Evolutionary conservation across 2,329 filamentous ascomycete genomes (phyloP).

Genomic region (Aplosporella prunicola): DNA sequence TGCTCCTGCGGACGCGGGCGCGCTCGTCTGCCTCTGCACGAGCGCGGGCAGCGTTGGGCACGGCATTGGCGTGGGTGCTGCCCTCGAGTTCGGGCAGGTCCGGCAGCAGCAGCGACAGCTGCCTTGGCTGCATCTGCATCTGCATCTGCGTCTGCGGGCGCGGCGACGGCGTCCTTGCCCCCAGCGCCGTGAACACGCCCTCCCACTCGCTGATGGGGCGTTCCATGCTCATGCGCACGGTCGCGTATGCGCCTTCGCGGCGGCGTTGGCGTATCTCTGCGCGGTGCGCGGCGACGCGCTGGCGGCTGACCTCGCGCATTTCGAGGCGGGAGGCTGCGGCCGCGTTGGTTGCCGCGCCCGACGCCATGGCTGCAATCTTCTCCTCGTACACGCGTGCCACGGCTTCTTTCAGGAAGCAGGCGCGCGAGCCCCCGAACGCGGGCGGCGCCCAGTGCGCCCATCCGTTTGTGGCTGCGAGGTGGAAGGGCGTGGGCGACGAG

Average conservation of each 20-base stretch:
- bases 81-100: too few relatives aligned
- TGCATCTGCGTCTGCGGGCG: background rate
- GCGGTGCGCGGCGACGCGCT: conserved; percentile 34
- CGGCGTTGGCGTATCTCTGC: conserved; percentile 33
- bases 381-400: conserved; percentile 51
- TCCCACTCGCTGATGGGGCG: conserved; percentile 31
- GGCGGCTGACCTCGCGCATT: conserved; percentile 29
- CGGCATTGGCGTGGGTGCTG: too few relatives aligned
- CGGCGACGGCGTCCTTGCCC: background rate
- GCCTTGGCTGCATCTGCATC: background rate
- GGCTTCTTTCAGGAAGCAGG: conserved; percentile 52
- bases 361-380: conserved; percentile 30
- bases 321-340: conserved; percentile 29
- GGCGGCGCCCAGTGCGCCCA: conserved; percentile 48
- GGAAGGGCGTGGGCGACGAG: conserved; percentile 38
- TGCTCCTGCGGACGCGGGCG: too few relatives aligned
- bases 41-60: too few relatives aligned
- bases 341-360: conserved; percentile 19
- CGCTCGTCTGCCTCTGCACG: too few relatives aligned
- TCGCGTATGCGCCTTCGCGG: conserved; percentile 25
- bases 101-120: too few relatives aligned
- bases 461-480: conserved; percentile 43
- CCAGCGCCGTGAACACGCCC: conserved; percentile 22
- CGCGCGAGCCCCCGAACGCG: conserved; percentile 36
- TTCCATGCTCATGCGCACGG: conserved; percentile 33